Evolutionary conservation across 768 basidiomycete genomes (phyloP).

Genomic region (Coprinellus micaceus): DNA sequence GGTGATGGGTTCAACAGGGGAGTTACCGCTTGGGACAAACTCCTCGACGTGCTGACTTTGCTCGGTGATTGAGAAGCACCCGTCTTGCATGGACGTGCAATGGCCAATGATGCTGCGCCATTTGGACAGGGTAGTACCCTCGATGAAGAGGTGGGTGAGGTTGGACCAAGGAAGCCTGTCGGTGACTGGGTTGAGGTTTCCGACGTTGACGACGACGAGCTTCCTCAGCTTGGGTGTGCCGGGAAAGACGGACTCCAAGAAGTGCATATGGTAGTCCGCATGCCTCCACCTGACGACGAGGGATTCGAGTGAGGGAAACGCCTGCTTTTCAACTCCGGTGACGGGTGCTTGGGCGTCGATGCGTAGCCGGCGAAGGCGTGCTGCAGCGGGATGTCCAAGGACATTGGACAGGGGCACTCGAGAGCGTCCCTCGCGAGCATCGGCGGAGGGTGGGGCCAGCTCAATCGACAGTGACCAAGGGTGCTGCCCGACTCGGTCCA

Average conservation of each 20-base stretch:
- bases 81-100: background rate
- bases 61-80: background rate
- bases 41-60: background rate
- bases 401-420: background rate
- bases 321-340: background rate
- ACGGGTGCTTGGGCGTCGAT: background rate
- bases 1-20: background rate
- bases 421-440: no score
- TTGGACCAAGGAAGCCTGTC: slow-evolving; percentile 1
- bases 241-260: background rate
- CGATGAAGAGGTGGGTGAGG: slow-evolving; percentile 1
- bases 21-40: background rate
- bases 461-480: slow-evolving; percentile 3
- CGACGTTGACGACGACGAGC: background rate
- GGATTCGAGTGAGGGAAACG: background rate
- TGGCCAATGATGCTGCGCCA: background rate
- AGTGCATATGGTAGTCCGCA: background rate
- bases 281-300: background rate
- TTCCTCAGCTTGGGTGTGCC: background rate
- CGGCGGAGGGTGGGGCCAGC: background rate
- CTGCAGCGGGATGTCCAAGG: background rate
- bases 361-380: background rate
- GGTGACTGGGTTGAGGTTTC: background rate
- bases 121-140: background rate
- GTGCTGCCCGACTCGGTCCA: background rate